These are phyloP conservation scores for Xylaria sp. DNA, from an alignment of 2,329 filamentous ascomycete species.

Conservation along the genomic window DNA sequence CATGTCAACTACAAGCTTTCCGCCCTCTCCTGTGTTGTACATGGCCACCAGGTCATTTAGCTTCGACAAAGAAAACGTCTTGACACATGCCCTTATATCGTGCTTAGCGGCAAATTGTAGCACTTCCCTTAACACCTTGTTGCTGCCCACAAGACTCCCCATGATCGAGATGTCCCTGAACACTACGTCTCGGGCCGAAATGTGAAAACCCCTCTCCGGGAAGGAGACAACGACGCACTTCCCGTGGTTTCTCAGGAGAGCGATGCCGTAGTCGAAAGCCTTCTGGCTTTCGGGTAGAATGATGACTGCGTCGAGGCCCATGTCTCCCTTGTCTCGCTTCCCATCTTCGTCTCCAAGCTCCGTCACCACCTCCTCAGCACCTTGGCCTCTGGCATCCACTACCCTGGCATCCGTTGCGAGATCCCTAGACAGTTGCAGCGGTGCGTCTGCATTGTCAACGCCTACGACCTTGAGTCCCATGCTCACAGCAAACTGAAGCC, in stretches of 20 bases:
- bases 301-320: conserved; percentile 50
- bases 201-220: conserved; percentile 45
- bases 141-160: conserved; percentile 46
- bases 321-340: conserved; percentile 39
- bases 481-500: conserved; percentile 31
- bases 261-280: conserved; percentile 50
- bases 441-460: conserved; percentile 42
- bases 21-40: conserved; percentile 47
- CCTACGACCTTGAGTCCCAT: conserved; percentile 42
- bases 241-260: conserved; percentile 46
- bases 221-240: conserved; percentile 51
- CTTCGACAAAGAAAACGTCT: conserved; percentile 37
- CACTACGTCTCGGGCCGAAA: conserved; percentile 46
- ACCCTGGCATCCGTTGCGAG: conserved; percentile 38
- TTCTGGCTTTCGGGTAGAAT: conserved; percentile 50
- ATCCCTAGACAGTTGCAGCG: conserved; percentile 39
- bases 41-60: conserved; percentile 47
- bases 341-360: conserved; percentile 41
- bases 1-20: conserved; percentile 48
- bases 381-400: conserved; percentile 42
- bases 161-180: conserved; percentile 47
- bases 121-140: conserved; percentile 43
- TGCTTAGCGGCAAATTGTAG: conserved; percentile 42
- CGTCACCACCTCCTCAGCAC: conserved; percentile 23
- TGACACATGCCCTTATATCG: conserved; percentile 39